Evolutionary conservation across 768 basidiomycete genomes (phyloP), one percentile per base, ranked within the genome.

Genomic region (Lactarius hatsudake): DNA sequence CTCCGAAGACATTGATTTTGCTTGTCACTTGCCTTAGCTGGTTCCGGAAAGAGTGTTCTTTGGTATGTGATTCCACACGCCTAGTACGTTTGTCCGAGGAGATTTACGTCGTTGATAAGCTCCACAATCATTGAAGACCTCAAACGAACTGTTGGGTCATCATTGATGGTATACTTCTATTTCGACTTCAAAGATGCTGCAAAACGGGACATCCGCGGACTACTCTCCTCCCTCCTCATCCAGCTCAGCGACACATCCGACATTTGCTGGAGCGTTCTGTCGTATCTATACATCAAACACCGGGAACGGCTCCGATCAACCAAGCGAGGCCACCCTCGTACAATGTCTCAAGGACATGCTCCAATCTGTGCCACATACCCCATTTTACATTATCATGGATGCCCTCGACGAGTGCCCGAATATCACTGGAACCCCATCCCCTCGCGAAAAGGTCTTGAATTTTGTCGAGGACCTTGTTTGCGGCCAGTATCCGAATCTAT

Each of bases 331-430:
- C 18, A 26, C 26, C 12, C 54, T 63, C 7, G 1, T 13, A n/a
- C n/a, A n/a, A 32, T 63, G 62, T 57, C 55, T 63, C 1, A 10
- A 43, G 34, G 3, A 30, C 26, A 57, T 63, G 38, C 38, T 63
- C 38, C 17, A 42, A 32, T 9, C 18, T 2, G 28, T 12, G 23
- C 30, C 40, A 30, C 40, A 57, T n/a, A 18, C 18, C 28, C 30
- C 54, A 15, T 42, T 43, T 20, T 63, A 43, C 30, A 26, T 63
- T 9, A 23, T 63, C 3, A 9, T 63, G 20, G 62, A 63, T 28
- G 62, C 54, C 1, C 15, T 64, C 4, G 63, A 64, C n/a, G 63
- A 58, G 34, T 64, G 63, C 17, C 63, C 63, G 2, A 36, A 58
- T 28, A 18, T 20, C 20, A 17, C 26, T 12, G 63, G 43, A 36